Percentiles rank a stretch among this genome's conserved stretches.
Conservation (phyloP, 495 filamentous ascomycete species). For the Aspergillus haitiensis region DNA sequence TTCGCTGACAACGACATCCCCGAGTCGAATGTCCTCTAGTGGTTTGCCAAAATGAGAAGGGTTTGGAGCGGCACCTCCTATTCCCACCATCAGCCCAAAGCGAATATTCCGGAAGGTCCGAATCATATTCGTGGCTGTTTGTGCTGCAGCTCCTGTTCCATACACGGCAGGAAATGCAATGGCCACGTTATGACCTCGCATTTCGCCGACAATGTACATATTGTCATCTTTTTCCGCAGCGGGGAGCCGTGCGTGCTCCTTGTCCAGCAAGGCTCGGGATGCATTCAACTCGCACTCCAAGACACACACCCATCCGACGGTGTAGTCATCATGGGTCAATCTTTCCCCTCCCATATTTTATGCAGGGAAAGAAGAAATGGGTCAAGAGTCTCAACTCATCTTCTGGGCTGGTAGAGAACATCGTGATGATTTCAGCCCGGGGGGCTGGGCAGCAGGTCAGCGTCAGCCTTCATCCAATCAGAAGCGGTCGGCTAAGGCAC, state of each 20-base stretch:
- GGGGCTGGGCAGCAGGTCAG: too few species aligned
- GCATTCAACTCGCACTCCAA: slow-evolving; percentile 16
- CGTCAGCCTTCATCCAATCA: too few species aligned
- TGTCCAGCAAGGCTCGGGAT: slow-evolving; percentile 18
- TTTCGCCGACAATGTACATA: slow-evolving; percentile 17
- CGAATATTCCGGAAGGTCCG: slow-evolving; percentile 41
- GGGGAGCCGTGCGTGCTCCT: slow-evolving; percentile 13
- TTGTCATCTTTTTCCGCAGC: slow-evolving; percentile 16
- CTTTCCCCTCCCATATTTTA: not conserved
- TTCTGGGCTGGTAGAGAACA: too few species aligned
- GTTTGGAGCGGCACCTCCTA: slow-evolving; percentile 38
- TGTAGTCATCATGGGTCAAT: slow-evolving; percentile 14
- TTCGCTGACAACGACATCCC: slow-evolving; percentile 22
- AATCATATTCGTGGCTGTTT: slow-evolving; percentile 13
- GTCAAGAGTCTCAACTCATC: too few species aligned
- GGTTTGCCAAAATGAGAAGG: not conserved
- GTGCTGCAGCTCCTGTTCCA: slow-evolving; percentile 6
- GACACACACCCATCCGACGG: slow-evolving; percentile 17
- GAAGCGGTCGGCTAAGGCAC: too few species aligned
- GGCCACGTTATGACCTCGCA: slow-evolving; percentile 18
- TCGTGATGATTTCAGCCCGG: too few species aligned
- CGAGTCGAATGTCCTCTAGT: slow-evolving; percentile 14
- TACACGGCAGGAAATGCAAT: slow-evolving; percentile 18
- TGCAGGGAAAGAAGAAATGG: too few species aligned
- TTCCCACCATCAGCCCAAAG: slow-evolving; percentile 50